phyloP scores from a whole-genome alignment of 1,284 basidiomycete genomes.

The Ustilago esculenta region DNA sequence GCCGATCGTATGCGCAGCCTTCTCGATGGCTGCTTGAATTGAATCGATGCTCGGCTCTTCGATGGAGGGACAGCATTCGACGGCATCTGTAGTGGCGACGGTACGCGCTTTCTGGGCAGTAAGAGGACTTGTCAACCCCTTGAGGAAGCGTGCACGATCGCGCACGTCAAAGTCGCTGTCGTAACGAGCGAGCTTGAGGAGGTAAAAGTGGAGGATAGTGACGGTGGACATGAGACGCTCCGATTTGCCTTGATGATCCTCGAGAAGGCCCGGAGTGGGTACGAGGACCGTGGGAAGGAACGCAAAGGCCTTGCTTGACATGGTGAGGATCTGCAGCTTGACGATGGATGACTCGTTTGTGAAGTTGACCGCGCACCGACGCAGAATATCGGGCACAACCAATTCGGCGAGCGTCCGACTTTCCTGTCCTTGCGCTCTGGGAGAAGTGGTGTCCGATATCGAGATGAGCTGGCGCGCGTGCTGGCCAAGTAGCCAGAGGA shows the following conservation, averaged over 20 bases:
- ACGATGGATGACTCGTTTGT: slow-evolving; percentile 45
- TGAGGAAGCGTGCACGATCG: slow-evolving; percentile 59
- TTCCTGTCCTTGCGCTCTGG: background rate
- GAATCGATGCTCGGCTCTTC: slow-evolving; percentile 12
- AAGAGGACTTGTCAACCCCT: slow-evolving; percentile 48
- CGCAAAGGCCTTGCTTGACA: slow-evolving; percentile 55
- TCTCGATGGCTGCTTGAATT: slow-evolving; percentile 19
- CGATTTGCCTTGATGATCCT: slow-evolving; percentile 20
- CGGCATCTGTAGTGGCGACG: too few species aligned
- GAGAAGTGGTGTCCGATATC: slow-evolving; percentile 2
- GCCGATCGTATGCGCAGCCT: slow-evolving; percentile 17
- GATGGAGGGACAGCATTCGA: too few species aligned
- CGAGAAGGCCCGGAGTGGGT: background rate
- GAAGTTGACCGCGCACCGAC: slow-evolving; percentile 59
- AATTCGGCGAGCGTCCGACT: slow-evolving; percentile 51
- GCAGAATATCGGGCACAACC: slow-evolving; percentile 59
- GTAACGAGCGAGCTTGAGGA: slow-evolving; percentile 56
- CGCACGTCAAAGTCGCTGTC: slow-evolving; percentile 59
- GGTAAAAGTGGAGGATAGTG: slow-evolving; percentile 43
- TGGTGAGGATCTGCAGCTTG: slow-evolving; percentile 57
- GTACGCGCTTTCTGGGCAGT: background rate
- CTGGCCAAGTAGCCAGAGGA: slow-evolving; percentile 64
- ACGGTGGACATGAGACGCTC: slow-evolving; percentile 23
- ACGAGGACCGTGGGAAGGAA: slow-evolving; percentile 30
- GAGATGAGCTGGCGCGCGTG: slow-evolving; percentile 39